A percentile compares a stretch with the other conserved stretches of the same genome.
phyloP scores from a whole-genome alignment of 225 moss, liverwort and hornwort genomes.

The Bryum argenteum region DNA sequence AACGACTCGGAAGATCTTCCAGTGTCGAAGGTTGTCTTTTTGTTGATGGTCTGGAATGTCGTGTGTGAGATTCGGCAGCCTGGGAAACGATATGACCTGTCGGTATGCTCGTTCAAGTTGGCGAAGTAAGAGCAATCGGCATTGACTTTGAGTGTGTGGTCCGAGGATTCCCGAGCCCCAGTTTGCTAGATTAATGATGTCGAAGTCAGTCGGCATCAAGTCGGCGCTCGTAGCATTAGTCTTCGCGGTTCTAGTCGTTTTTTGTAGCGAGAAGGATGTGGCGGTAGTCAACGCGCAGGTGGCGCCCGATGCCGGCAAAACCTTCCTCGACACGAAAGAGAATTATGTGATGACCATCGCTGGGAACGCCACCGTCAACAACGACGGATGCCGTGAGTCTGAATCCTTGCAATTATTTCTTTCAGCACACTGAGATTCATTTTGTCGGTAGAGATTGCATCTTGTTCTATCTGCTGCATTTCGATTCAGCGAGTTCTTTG shows the following conservation, averaged over 20 bases:
- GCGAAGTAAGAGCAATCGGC: no score
- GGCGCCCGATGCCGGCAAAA: not conserved
- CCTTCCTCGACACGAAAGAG: slow-evolving; percentile 10
- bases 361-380: not conserved
- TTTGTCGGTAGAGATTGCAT: not conserved
- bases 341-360: slow-evolving; percentile 3
- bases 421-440: not conserved
- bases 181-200: not conserved
- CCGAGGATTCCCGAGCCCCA: no score
- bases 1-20: no score
- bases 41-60: no score
- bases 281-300: not conserved
- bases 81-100: no score
- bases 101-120: no score
- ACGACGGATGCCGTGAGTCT: slow-evolving; percentile 10
- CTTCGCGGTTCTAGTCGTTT: not conserved
- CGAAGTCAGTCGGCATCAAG: not conserved
- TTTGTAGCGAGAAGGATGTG: not conserved
- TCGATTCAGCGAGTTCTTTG: no score
- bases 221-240: not conserved
- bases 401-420: not conserved
- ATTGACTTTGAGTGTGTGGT: no score
- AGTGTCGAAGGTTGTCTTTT: no score
- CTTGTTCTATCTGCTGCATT: not conserved
- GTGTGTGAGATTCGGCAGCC: no score